Base-by-base conservation (phyloP, 2,329 filamentous ascomycete genomes). In the Verticillium zaregamsianum region DNA sequence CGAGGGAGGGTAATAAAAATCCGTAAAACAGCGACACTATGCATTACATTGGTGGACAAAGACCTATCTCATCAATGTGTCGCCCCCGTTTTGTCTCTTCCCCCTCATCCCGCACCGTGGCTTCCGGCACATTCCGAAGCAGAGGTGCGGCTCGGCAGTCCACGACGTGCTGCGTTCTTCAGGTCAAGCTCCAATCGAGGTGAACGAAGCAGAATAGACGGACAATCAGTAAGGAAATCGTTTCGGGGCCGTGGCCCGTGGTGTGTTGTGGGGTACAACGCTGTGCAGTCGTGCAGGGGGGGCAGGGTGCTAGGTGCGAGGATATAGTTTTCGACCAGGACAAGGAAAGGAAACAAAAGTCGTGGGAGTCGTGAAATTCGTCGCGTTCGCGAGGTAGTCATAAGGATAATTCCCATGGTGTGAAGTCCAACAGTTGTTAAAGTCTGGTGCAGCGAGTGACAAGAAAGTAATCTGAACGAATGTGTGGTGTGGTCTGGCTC, bases 341-440 rank as follows among this genome's bases (percentile, higher is more conserved):
- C 23, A 58, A n/a, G 37, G 32, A 58, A 58, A 39, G 35, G 39
- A 49, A 23, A 45, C 28, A 54, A 25, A 59, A 31, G 61, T 66
- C 64, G 63, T 66, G 56, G 61, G 64, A 61, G 59, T 66, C 64
- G 63, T 66, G 63, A 63, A 56, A 37, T 33, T 66, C 64, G 63
- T 66, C 64, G 64, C 64, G 61, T 63, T 52, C 52, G 60, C 40
- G 62, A 61, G 60, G 59, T 64, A 62, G 62, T 65, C 64, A 61
- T 65, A 61, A 63, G 56, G 60, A 60, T 61, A 59, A 56, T 55
- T 31, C 40, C 54, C 61, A 59, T 49, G 40, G 39, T n/a, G 39
- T 55, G 39, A 40, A 55, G 60, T 56, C 62, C 56, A 58, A 37
- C 54, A 60, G 28, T 60, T 58, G 60, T 56, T 28, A 45, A 54